A percentile compares a stretch with the other conserved stretches of the same genome.
phyloP scores from a whole-genome alignment of 192 early-diverging fungal species.

The Chytriomyces confervae region DNA sequence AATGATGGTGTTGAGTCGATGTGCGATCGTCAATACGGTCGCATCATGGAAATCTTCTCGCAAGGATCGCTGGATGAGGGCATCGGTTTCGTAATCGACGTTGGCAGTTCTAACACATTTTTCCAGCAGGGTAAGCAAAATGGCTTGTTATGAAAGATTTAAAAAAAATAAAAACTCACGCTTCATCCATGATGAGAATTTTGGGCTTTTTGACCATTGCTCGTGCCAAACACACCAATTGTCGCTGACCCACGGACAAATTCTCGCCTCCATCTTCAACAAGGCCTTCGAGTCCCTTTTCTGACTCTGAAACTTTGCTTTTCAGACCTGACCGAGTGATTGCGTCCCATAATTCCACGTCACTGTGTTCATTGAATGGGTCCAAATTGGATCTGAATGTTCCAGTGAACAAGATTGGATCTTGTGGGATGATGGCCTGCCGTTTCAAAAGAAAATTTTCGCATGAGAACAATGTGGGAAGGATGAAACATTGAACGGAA shows the following conservation, averaged over 20 bases:
- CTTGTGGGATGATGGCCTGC: conserved; percentile 51
- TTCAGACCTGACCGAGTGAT: conserved; percentile 62
- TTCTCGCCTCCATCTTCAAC: conserved; percentile 85
- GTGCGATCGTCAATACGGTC: conserved; percentile 59
- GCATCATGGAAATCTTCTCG: conserved; percentile 48
- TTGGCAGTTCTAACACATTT: conserved; percentile 45
- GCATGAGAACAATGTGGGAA: conserved; percentile 3
- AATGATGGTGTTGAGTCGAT: conserved; percentile 49
- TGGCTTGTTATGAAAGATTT: not conserved
- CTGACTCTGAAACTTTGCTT: conserved; percentile 41
- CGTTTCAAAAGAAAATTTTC: not conserved
- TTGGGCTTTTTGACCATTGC: conserved; percentile 58
- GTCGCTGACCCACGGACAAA: conserved; percentile 77
- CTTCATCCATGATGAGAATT: conserved; percentile 51
- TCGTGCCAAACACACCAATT: conserved; percentile 61
- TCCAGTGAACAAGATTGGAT: conserved; percentile 59
- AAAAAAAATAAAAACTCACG: conserved; percentile 19
- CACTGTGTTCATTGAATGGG: conserved; percentile 65
- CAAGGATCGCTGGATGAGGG: conserved; percentile 55
- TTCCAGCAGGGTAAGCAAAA: conserved; percentile 31
- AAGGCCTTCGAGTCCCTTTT: conserved; percentile 64
- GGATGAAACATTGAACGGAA: conserved; percentile 66
- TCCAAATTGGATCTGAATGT: conserved; percentile 70
- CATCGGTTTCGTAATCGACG: conserved; percentile 58
- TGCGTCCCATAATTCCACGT: conserved; percentile 71